A percentile compares a stretch with the other conserved stretches of the same genome.
Evolutionary conservation across 768 basidiomycete species (phyloP).

Genomic region (Termitomyces bulborhizus): DNA sequence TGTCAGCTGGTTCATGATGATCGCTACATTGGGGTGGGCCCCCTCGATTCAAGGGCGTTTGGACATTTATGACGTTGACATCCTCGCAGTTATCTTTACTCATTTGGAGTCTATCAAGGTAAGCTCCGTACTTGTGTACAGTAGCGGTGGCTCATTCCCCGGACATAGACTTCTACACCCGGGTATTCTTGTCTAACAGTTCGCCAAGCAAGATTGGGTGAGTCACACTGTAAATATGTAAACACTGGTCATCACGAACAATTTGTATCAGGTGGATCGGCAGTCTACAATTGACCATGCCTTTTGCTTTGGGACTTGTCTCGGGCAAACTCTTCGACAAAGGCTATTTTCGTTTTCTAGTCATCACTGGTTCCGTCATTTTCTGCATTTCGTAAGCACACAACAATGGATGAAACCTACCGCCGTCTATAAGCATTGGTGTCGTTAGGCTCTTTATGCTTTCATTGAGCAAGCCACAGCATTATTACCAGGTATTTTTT

Average conservation of each 20-base stretch:
- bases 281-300: constrained; percentile 18
- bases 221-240: not conserved
- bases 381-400: constrained; percentile 14
- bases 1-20: too few species aligned
- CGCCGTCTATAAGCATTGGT: not conserved
- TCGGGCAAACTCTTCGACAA: constrained; percentile 16
- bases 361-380: constrained; percentile 12
- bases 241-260: not conserved
- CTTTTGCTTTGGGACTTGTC: constrained; percentile 13
- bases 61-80: too few species aligned
- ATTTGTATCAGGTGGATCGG: constrained; percentile 16
- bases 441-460: constrained; percentile 27
- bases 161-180: constrained; percentile 10
- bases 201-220: constrained; percentile 11
- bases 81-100: not conserved
- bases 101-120: constrained; percentile 13
- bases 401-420: too few species aligned
- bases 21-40: too few species aligned
- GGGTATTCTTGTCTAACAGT: constrained; percentile 2
- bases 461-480: constrained; percentile 22
- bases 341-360: constrained; percentile 11
- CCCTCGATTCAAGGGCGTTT: too few species aligned
- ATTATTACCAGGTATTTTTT: constrained; percentile 24
- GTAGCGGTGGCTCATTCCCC: too few species aligned
- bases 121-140: too few species aligned